Conservation (phyloP, 768 basidiomycete genomes). For the Cyathus striatus region DNA sequence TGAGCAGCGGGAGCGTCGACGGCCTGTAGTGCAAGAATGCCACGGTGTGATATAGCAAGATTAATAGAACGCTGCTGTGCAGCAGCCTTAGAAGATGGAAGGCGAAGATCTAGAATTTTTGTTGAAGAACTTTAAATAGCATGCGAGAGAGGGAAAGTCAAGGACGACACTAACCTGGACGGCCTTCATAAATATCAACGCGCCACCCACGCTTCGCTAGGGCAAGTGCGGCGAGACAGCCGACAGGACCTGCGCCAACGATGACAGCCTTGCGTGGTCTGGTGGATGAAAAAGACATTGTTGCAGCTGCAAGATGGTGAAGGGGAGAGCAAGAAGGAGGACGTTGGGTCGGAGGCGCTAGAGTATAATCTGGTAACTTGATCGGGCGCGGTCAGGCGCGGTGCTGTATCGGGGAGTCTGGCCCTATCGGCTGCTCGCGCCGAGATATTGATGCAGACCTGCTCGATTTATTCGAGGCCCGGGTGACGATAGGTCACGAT, state of each 20-base stretch:
- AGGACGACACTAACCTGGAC: slow-evolving; percentile 49
- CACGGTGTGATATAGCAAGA: slow-evolving; percentile 90
- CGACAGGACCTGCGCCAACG: slow-evolving; percentile 91
- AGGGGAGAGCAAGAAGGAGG: too few species aligned
- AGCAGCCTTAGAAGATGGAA: slow-evolving; percentile 60
- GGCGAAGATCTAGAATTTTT: slow-evolving; percentile 56
- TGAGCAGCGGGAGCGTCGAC: slow-evolving; percentile 69
- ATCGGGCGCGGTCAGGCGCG: too few species aligned
- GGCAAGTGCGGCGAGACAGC: slow-evolving; percentile 83
- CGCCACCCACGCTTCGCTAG: slow-evolving; percentile 85
- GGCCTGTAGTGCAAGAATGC: slow-evolving; percentile 80
- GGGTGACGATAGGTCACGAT: too few species aligned
- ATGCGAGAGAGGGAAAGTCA: slow-evolving; percentile 1
- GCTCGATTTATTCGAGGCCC: too few species aligned
- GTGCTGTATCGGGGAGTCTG: too few species aligned
- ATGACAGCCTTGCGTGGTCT: slow-evolving; percentile 44
- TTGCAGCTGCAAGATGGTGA: slow-evolving; percentile 2
- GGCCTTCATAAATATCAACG: slow-evolving; percentile 75
- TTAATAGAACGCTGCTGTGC: slow-evolving; percentile 89
- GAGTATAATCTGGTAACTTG: too few species aligned
- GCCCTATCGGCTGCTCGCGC: too few species aligned
- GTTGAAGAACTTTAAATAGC: background rate
- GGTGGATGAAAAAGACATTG: slow-evolving; percentile 8
- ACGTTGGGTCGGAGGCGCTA: too few species aligned
- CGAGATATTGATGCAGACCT: too few species aligned